These are phyloP conservation scores for Boletus vermiculosoides DNA, from an alignment of 768 basidiomycete genomes.

Conservation along the genomic window DNA sequence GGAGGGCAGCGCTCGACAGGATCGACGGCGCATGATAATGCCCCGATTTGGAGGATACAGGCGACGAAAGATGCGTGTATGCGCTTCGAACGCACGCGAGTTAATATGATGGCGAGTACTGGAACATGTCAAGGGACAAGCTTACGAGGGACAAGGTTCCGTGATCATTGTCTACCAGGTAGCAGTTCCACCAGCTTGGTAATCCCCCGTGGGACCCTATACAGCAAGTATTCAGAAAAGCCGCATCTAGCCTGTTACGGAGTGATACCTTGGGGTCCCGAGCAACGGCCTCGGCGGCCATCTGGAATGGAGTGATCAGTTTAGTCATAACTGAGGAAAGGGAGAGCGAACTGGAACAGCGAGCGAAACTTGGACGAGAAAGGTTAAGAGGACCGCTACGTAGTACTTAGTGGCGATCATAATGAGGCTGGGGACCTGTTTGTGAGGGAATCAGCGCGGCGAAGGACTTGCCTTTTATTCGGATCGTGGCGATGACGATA, in stretches of 20 bases:
- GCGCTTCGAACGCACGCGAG: neutral
- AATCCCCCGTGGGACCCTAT: too few relatives aligned
- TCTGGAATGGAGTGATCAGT: neutral
- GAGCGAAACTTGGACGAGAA: conserved; percentile 19
- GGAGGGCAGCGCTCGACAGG: neutral
- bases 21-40: conserved; percentile 4
- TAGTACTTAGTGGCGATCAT: conserved; percentile 25
- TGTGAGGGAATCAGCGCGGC: neutral
- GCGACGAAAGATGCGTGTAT: neutral
- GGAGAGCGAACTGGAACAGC: conserved; percentile 21
- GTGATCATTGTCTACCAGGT: conserved; percentile 9
- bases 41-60: conserved; percentile 8
- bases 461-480: conserved; percentile 22
- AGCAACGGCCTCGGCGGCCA: too few relatives aligned
- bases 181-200: too few relatives aligned
- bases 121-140: neutral
- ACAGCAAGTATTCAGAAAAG: too few relatives aligned
- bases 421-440: conserved; percentile 2
- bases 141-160: conserved; percentile 8
- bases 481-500: neutral
- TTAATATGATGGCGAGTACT: conserved; percentile 1
- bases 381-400: conserved; percentile 20
- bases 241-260: too few relatives aligned
- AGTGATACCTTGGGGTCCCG: too few relatives aligned
- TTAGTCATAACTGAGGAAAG: neutral